Conservation (phyloP, 768 basidiomycete genomes). For the Suillus spraguei region DNA sequence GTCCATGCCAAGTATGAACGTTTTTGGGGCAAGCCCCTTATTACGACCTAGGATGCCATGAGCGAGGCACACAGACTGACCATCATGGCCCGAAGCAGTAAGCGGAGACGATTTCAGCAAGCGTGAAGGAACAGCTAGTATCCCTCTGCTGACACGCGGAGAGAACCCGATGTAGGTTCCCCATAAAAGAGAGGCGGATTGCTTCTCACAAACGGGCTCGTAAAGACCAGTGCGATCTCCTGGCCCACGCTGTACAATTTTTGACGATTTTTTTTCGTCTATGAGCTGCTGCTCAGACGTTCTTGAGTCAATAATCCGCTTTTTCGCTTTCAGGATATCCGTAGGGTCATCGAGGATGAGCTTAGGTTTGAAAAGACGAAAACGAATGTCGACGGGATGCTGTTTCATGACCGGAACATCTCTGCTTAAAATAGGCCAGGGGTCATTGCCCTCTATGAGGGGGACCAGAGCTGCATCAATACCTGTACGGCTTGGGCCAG, state of each 20-base stretch:
- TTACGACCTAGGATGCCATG: constrained; percentile 6
- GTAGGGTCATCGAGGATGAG: constrained; percentile 1
- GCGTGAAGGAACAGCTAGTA: background rate
- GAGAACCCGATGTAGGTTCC: background rate
- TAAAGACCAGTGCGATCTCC: constrained; percentile 2
- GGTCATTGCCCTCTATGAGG: background rate
- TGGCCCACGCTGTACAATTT: background rate
- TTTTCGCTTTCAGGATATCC: constrained; percentile 4
- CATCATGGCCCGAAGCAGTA: background rate
- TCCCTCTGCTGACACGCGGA: constrained; percentile 4
- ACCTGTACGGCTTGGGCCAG: background rate
- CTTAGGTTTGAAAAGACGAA: background rate
- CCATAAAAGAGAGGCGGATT: background rate
- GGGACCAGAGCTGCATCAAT: constrained; percentile 3
- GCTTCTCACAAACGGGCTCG: background rate
- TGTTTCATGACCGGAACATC: background rate
- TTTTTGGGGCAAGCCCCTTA: background rate
- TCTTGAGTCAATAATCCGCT: background rate
- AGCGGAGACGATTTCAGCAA: constrained; percentile 1
- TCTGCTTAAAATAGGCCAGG: background rate
- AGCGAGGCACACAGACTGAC: background rate
- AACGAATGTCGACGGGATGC: constrained; percentile 5
- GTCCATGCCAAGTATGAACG: background rate
- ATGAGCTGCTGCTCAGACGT: background rate
- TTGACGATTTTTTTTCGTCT: background rate